Evolutionary conservation across 2,329 filamentous ascomycete genomes (phyloP).

Genomic region (Claviceps humidiphila): DNA sequence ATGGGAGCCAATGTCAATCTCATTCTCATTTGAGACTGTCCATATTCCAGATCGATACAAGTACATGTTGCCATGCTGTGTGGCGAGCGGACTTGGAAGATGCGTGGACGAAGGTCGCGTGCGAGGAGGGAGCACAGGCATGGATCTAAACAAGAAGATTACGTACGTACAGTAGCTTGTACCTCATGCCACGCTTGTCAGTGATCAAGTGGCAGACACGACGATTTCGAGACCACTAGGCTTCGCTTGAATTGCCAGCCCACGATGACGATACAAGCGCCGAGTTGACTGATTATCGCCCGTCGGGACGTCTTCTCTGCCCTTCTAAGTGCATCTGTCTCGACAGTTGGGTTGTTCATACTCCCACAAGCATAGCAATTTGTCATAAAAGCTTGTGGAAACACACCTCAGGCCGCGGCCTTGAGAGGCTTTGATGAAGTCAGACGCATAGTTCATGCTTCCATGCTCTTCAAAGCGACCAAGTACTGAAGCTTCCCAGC

Average conservation of each 20-base stretch:
- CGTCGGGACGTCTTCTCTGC: neutral
- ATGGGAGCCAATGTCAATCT: neutral
- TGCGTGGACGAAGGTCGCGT: no score
- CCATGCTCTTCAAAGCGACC: conserved; percentile 70
- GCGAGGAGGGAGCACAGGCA: no score
- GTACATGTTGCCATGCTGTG: neutral
- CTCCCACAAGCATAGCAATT: conserved; percentile 54
- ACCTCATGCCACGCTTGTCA: no score
- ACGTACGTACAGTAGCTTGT: no score
- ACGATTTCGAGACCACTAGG: no score
- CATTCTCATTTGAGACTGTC: neutral
- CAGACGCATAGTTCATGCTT: conserved; percentile 92
- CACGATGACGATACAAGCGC: neutral
- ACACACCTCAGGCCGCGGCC: conserved; percentile 32
- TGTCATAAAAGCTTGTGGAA: conserved; percentile 69
- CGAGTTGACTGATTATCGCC: neutral
- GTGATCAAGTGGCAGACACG: no score
- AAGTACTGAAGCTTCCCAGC: conserved; percentile 51
- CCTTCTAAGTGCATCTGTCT: neutral
- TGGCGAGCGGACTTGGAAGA: no score
- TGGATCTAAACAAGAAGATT: no score
- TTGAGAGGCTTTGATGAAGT: conserved; percentile 37
- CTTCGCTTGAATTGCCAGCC: neutral
- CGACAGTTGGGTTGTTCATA: conserved; percentile 6
- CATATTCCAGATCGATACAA: neutral